Evolutionary conservation across 129 eudicot genomes (phyloP), one percentile per base, ranked within the genome.

Genomic region (Glebionis coronaria): DNA sequence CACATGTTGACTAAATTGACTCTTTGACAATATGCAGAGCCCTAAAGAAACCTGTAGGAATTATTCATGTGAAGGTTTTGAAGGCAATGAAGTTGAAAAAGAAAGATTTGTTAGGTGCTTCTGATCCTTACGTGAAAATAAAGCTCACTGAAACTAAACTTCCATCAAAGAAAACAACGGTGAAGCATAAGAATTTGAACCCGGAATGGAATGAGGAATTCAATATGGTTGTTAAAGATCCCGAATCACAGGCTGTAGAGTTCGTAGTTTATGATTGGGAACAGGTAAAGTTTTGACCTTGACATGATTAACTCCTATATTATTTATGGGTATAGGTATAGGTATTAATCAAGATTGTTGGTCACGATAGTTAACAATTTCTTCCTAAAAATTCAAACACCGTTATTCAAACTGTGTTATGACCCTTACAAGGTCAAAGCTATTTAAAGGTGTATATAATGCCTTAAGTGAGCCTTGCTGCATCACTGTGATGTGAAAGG

Each of bases 161-260:
- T 63, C 97, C 96, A 46, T 88, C 98, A 40, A 92, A 92, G 84
- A 88, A 92, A 59, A 92, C 98, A 18, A 65, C 73, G 1, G 98
- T 92, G 68, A 92, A 88, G 73, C 91, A 88, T 70, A 85, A 85
- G 78, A 92, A 88, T 82, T 71, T 92, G 80, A 92, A 92, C 38
- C 98, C 98, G 1, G 95, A 88, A 78, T 92, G 98, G 98, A 83
- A 92, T 54, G 91, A 92, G 74, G 96, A 88, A 23, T 92, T 85
- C 62, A 85, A 82, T 44, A 70, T 88, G 81, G 86, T 84, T 11
- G 83, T 92, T 40, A 88, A 86, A 80, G 96, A 83, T 82, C 98
- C 96, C 3, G 87, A 85, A 63, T 61, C 96, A 38, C 98, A 92
- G 71, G 87, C 84, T 51, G 53, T 88, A 8, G 89, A 85, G 73